Base-by-base conservation (phyloP, 208 protist species). In the Acanthamoeba castellanii region DNA sequence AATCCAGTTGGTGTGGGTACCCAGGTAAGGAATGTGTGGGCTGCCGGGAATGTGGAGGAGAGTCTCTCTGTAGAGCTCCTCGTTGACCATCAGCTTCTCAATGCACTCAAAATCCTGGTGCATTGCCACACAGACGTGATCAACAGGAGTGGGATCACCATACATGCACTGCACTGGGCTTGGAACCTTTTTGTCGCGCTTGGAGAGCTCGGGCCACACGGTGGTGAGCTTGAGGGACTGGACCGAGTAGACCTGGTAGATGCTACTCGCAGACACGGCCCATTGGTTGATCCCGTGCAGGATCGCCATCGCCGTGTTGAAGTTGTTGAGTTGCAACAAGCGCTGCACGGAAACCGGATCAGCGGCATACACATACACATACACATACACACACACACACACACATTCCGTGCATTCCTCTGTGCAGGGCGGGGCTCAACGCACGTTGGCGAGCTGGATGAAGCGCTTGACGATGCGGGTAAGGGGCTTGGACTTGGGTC, bases 271-370 rank as follows among this genome's bases (percentile, higher is more conserved):
- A 3, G 55, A 68, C 55, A 57, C 45, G 1, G 82, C 82, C 82
- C 82, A 90, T 34, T 90, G 82, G 32, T 90, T 90, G 52, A 90
- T 68, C 9, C 82, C 82, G 34, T 90, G 82, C 82, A 90, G 34
- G 52, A 90, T 66, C 25, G 82, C 82, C 82, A 90, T 90, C 50
- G 55, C 45, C 34, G 82, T 90, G 32, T 90, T 90, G 50, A 90
- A 90, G 82, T 90, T 90, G 82, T 90, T 90, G 5, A 90, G 32
- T 27, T 57, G 45, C n/a, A 90, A 66, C 22, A 90, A 42, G 20
- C 45, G 45, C 82, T 90, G 55, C 27, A 84, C 34, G 16, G 16
- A 13, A 22, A 22, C 18, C 14, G 30, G 1, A 13, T 42, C 37
- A 42, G 37, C 37, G 37, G 3, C 74, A 9, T 1, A 42, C 11